Base-by-base conservation (phyloP, 495 filamentous ascomycete genomes). In the Glutinoglossum americanum region DNA sequence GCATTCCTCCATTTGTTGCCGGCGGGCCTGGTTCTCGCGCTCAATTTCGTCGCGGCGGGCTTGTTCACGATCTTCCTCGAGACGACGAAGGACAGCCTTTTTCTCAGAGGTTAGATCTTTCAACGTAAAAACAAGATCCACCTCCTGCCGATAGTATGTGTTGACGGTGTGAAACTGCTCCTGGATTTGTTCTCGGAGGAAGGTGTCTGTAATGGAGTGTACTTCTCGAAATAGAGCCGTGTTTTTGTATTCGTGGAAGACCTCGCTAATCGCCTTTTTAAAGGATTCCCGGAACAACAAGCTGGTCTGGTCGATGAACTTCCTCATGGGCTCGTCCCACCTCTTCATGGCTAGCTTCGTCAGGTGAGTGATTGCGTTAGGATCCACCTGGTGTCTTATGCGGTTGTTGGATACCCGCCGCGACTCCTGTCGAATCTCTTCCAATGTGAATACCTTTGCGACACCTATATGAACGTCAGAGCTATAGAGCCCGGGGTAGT, bases 11-110 rank as follows among this genome's bases (percentile, higher is more conserved):
- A 35, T 27, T 26, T 53, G 45, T 21, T 53, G 49, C 7, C 49
- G 49, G 28, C 28, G 26, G 17, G 26, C 21, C 11, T 21, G 37
- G 56, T 10, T 21, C 8, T 39, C 32, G 11, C 19, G 21, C 44
- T 58, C 56, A n/a, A 33, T 53, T 26, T 58, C 35, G 37, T 45
- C 44, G 19, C 41, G 56, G 30, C 39, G 27, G n/a, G 49, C 28
- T 27, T 49, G 56, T 32, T 58, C 39, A 11, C 44, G 48, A 1
- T 44, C 30, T 32, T 58, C 37, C 25, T 58, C 41, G 56, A 28
- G 41, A 15, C n/a, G 17, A 7, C 41, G n/a, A 26, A 56, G 54
- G 7, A 10, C 9, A 3, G 6, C 17, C 11, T 37, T 55, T 39
- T 57, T 55, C 7, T 25, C 51, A 7, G n/a, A 0, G 51, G 28